These are phyloP conservation scores for Nothophaeocryptopus gaeumannii DNA, from an alignment of 2,329 filamentous ascomycete species.

Conservation along the genomic window DNA sequence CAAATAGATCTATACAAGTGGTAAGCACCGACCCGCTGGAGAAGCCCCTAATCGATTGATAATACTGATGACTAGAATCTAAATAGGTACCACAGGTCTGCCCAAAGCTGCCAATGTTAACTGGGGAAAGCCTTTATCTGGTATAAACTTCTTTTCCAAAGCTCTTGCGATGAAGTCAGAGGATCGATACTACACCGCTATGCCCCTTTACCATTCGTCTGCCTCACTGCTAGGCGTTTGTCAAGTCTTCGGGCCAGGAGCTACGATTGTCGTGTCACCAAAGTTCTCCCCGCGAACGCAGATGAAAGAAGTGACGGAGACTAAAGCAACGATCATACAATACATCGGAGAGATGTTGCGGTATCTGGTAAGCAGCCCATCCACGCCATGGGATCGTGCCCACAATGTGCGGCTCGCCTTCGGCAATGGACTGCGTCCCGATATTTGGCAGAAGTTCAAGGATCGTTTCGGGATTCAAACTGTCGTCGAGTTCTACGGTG, in stretches of 20 bases:
- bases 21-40: too few species aligned
- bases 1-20: too few species aligned
- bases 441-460: slow-evolving; percentile 76
- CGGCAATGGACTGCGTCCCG: slow-evolving; percentile 80
- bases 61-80: too few species aligned
- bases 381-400: slow-evolving; percentile 66
- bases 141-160: slow-evolving; percentile 26
- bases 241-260: slow-evolving; percentile 53
- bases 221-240: slow-evolving; percentile 68
- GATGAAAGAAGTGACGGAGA: slow-evolving; percentile 71
- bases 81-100: slow-evolving; percentile 72
- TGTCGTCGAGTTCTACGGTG: slow-evolving; percentile 40
- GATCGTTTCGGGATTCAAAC: slow-evolving; percentile 56
- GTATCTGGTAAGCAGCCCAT: slow-evolving; percentile 68
- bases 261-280: slow-evolving; percentile 68
- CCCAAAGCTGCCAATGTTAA: slow-evolving; percentile 57
- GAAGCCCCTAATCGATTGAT: too few species aligned
- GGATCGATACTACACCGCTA: slow-evolving; percentile 79
- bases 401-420: slow-evolving; percentile 73
- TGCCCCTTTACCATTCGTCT: slow-evolving; percentile 87
- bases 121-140: slow-evolving; percentile 34
- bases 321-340: slow-evolving; percentile 72
- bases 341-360: slow-evolving; percentile 87
- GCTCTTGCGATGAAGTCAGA: slow-evolving; percentile 64
- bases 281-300: slow-evolving; percentile 76